phyloP scores from a whole-genome alignment of 805 yeast species.

The Nakazawaea peltata region DNA sequence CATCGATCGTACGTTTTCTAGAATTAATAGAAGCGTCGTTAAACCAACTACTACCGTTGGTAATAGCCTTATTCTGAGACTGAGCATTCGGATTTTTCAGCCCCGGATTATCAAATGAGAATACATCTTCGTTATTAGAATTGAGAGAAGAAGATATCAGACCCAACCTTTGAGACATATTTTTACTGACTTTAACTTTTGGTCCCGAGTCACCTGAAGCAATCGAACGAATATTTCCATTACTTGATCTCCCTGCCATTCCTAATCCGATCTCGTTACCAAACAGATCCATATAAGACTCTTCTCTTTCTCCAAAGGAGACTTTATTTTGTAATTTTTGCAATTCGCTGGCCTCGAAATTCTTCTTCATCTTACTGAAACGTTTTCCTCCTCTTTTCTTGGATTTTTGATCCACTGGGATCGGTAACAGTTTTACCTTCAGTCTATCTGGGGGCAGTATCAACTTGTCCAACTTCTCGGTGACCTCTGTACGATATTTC shows the following conservation, averaged over 20 bases:
- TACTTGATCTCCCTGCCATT: conserved; percentile 36
- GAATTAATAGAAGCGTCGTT: not conserved
- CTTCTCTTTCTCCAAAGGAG: conserved; percentile 74
- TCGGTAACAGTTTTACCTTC: conserved; percentile 62
- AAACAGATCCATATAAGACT: conserved; percentile 47
- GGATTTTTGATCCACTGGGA: conserved; percentile 67
- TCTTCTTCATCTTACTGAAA: conserved; percentile 71
- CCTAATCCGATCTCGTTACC: conserved; percentile 86
- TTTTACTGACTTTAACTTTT: conserved; percentile 37
- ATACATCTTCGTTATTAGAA: not conserved
- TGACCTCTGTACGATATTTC: conserved; percentile 53
- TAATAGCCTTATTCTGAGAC: too few relatives aligned
- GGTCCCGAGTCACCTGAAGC: not conserved
- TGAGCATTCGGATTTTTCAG: too few relatives aligned
- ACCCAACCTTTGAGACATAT: conserved; percentile 42
- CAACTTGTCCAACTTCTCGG: conserved; percentile 57
- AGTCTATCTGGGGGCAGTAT: conserved; percentile 68
- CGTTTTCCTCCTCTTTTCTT: conserved; percentile 84
- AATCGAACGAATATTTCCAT: conserved; percentile 14
- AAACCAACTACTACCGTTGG: conserved; percentile 1
- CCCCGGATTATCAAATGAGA: conserved; percentile 2
- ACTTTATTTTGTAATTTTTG: conserved; percentile 79
- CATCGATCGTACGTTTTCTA: conserved; percentile 3
- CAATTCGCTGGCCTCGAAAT: conserved; percentile 72
- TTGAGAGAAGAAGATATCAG: not conserved